Percentiles rank a stretch among this genome's conserved stretches.
Conservation (phyloP, 1,284 basidiomycete species). For the Moniliophthora roreri region DNA sequence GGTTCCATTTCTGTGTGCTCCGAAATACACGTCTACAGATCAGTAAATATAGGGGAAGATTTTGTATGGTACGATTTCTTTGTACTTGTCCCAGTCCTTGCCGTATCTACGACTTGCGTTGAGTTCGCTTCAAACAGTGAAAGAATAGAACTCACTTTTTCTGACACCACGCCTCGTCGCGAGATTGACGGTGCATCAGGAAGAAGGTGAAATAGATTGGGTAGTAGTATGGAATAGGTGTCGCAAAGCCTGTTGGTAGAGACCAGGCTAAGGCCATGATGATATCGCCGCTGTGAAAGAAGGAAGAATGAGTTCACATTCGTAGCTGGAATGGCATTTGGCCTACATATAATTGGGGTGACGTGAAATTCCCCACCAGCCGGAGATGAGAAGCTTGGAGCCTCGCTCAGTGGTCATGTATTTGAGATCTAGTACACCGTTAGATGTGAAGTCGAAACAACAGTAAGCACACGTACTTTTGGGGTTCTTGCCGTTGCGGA, state of each 20-base stretch:
- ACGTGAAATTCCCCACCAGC: constrained; percentile 95
- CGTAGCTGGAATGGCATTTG: neutral
- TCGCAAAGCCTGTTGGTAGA: constrained; percentile 87
- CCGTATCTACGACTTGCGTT: constrained; percentile 20
- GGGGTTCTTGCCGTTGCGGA: constrained; percentile 90
- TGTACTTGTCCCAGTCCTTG: constrained; percentile 89
- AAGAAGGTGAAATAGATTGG: constrained; percentile 86
- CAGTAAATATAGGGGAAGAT: constrained; percentile 89
- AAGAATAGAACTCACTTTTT: constrained; percentile 61
- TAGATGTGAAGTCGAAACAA: neutral
- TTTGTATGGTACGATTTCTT: constrained; percentile 78
- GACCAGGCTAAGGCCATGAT: constrained; percentile 92
- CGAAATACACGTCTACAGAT: neutral
- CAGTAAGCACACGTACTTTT: constrained; percentile 59
- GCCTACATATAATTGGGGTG: constrained; percentile 92
- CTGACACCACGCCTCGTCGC: constrained; percentile 91
- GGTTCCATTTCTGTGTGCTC: too few species aligned
- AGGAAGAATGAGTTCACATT: constrained; percentile 5
- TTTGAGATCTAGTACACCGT: constrained; percentile 55
- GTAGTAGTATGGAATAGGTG: constrained; percentile 97
- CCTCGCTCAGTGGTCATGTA: constrained; percentile 88
- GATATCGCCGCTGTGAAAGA: constrained; percentile 68
- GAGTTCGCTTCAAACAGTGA: neutral
- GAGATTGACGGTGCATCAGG: constrained; percentile 85
- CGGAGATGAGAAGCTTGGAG: constrained; percentile 88